Evolutionary conservation across 345 rosid genomes (phyloP), one percentile per base, ranked within the genome.

Genomic region (Triadica sebifera): DNA sequence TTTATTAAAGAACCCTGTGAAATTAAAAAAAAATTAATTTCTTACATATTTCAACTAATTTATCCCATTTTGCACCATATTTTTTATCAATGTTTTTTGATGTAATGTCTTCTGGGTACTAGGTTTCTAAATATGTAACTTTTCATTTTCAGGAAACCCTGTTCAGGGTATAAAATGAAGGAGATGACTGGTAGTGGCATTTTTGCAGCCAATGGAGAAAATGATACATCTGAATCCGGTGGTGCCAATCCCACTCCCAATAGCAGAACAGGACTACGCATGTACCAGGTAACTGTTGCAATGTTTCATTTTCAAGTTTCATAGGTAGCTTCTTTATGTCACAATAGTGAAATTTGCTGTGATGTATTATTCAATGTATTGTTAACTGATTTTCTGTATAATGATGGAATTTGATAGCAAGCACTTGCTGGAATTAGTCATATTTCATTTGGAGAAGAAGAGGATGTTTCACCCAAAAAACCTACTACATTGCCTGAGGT

Each of bases 161-260:
- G 98, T 84, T 95, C 98, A 0, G 97, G 93, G 68, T 86, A 89
- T 69, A 95, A 95, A 82, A 84, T 90, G 89, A 93, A 95, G 79
- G 97, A 95, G 89, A 93, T 95, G 46, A 90, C 93, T 45, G 99
- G 99, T 24, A 91, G 98, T 84, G 98, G 98, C 38, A 95, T 95
- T 72, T 95, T 95, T 84, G 74, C 85, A n/a, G 89, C 81, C 50
- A 79, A 84, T 38, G 91, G 80, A 72, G 94, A 86, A 67, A 59
- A 77, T 60, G 98, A 85, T 52, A 74, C 76, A 39, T 50, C 82
- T 1, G 93, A 93, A 80, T 72, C 83, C 15, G 90, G 76, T 55
- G 85, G 70, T 74, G 90, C 77, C 17, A 86, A 87, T 67, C 78
- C 78, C n/a, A 78, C 82, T 63, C 77, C 90, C 10, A 85, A 81